phyloP scores from a whole-genome alignment of 2,329 filamentous ascomycete species.

The Verticillium albo-atrum region DNA sequence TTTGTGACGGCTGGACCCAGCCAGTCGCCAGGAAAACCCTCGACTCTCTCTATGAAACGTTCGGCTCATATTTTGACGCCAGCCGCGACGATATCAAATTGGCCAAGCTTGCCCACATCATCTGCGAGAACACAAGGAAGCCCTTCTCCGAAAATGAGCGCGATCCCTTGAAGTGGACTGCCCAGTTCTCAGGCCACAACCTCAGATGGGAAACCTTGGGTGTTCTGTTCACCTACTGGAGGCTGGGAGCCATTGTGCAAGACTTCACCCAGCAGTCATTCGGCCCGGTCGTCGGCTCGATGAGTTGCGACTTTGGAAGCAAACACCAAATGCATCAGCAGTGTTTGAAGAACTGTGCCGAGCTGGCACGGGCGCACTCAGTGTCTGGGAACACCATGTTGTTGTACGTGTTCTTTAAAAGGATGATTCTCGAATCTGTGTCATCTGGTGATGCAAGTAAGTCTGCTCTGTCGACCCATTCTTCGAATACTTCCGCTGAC shows the following conservation, averaged over 20 bases:
- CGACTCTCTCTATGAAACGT: constrained; percentile 12
- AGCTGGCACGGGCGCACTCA: constrained; percentile 17
- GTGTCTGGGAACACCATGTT: constrained; percentile 29
- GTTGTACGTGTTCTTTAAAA: constrained; percentile 29
- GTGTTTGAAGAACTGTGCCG: constrained; percentile 28
- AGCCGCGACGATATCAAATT: not conserved
- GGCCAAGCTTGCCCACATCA: constrained; percentile 10
- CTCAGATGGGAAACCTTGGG: constrained; percentile 10
- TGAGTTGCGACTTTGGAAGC: not conserved
- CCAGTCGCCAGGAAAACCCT: constrained; percentile 7
- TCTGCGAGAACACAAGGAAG: constrained; percentile 17
- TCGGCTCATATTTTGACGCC: constrained; percentile 11
- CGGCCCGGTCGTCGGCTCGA: constrained; percentile 8
- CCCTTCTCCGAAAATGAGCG: constrained; percentile 8
- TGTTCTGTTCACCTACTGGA: constrained; percentile 11
- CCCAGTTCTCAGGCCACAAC: constrained; percentile 4
- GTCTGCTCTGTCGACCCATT: constrained; percentile 4
- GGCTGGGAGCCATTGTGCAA: not conserved
- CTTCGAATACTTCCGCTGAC: not conserved
- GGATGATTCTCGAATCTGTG: constrained; percentile 29
- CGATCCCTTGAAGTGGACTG: constrained; percentile 6
- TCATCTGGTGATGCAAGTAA: constrained; percentile 34
- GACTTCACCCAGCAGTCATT: constrained; percentile 15
- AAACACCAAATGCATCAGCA: constrained; percentile 20
- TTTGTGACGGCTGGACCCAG: constrained; percentile 14